These are phyloP conservation scores for Rosa hybrid DNA, from an alignment of 331 rosid genomes.

Conservation along the genomic window DNA sequence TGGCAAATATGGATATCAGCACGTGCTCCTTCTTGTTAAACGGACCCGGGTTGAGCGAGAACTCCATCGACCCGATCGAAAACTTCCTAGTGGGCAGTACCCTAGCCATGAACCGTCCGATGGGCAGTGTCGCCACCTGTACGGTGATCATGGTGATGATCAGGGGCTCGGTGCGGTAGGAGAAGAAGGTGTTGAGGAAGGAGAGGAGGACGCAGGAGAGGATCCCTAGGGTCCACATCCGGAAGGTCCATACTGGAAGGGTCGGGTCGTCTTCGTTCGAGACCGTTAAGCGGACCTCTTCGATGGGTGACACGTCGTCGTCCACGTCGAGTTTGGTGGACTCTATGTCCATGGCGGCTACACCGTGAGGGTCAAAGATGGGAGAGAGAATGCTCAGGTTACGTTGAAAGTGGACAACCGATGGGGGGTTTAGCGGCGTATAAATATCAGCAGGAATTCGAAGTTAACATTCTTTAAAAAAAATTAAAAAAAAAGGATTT, in stretches of 20 bases:
- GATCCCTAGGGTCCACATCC: slow-evolving; percentile 39
- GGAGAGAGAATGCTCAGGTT: background rate
- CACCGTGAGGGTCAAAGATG: background rate
- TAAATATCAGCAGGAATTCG: no score
- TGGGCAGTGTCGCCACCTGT: slow-evolving; percentile 36
- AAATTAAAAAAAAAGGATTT: no score
- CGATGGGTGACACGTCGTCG: slow-evolving; percentile 33
- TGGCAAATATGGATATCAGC: slow-evolving; percentile 40
- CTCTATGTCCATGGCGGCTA: slow-evolving; percentile 2
- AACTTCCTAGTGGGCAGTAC: slow-evolving; percentile 25
- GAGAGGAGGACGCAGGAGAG: slow-evolving; percentile 36
- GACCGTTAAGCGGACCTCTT: slow-evolving; percentile 39
- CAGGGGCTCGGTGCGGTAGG: slow-evolving; percentile 41
- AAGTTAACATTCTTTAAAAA: no score
- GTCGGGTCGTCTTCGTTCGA: slow-evolving; percentile 38
- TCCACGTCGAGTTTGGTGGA: background rate
- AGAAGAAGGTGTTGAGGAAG: slow-evolving; percentile 46
- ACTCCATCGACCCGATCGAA: slow-evolving; percentile 12
- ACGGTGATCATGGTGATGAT: slow-evolving; percentile 36
- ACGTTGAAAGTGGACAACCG: background rate
- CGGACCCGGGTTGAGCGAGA: slow-evolving; percentile 45
- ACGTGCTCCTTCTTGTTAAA: slow-evolving; percentile 44
- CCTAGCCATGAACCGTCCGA: slow-evolving; percentile 34
- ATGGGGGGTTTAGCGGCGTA: no score
- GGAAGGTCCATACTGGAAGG: slow-evolving; percentile 41